Base-by-base conservation (phyloP, 2,329 filamentous ascomycete genomes). In the Bipolaris bicolor region DNA sequence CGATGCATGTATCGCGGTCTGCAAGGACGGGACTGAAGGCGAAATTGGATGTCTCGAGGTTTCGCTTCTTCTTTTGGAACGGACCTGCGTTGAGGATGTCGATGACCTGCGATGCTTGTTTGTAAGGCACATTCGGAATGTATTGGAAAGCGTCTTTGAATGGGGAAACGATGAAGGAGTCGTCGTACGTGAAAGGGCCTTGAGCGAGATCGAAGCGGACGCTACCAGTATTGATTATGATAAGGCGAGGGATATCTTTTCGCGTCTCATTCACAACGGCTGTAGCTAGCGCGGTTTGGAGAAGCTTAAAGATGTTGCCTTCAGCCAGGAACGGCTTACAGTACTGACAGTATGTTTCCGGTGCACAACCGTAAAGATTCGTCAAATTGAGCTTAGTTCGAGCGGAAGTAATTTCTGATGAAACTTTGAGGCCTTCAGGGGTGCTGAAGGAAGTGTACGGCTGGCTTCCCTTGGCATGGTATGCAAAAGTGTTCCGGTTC, bases 401-500 rank as follows among this genome's bases (percentile, higher is more conserved):
- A 34, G 78, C 75, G 0, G 76, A 63, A 4, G 82, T 82, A 66
- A 88, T 86, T 7, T 81, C 77, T 3, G 73, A 64, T 0, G 83
- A 83, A 2, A 84, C 78, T 0, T 68, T 65, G 18, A 77, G 53
- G 22, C 85, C 85, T 9, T 79, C 73, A 24, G 73, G 64, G 7
- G 79, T 82, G 64, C 86, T 83, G 50, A 86, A 86, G 1, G 60
- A 40, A 0, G 75, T 76, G 45, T 69, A 67, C 37, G 75, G 66
- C 45, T 83, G 80, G 44, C 80, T 82, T 39, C 79, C 80, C n/a
- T 77, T 73, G 3, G 86, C 82, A 68, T 90, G 87, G 67, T 86
- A 88, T 56, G 83, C 80, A 64, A 90, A 89, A 0, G 86, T 87
- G n/a, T 81, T 77, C 5, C 86, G 82, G 71, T 89, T 90, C 83